These are phyloP conservation scores for Thinopyrum elongatum DNA, from an alignment of 176 grass and related monocot species.

Conservation along the genomic window DNA sequence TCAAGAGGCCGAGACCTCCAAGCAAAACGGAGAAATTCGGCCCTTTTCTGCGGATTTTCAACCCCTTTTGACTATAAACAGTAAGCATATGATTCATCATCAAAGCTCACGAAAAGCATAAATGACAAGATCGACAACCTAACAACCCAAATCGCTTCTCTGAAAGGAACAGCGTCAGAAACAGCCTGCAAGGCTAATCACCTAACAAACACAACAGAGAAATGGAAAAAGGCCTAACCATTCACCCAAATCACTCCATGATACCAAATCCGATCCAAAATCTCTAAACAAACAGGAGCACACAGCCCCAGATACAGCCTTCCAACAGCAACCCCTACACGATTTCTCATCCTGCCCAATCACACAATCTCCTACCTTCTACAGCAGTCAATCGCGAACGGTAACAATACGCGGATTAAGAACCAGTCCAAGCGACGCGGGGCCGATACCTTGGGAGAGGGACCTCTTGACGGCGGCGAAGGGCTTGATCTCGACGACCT, in stretches of 20 bases:
- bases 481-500: conserved; percentile 54
- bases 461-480: conserved; percentile 33
- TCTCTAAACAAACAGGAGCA: not conserved
- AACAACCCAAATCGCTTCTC: not conserved
- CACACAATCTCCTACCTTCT: not conserved
- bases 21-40: not conserved
- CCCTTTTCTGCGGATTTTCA: not conserved
- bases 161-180: not conserved
- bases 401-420: not conserved
- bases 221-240: not conserved
- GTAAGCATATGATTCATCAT: not conserved
- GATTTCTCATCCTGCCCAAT: not conserved
- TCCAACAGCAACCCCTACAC: not conserved
- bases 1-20: not conserved
- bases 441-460: conserved; percentile 41
- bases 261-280: not conserved
- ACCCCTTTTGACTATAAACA: not conserved
- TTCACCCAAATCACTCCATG: not conserved
- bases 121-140: not conserved
- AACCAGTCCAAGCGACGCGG: not conserved
- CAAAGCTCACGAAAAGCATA: not conserved
- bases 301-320: not conserved
- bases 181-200: not conserved
- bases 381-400: not conserved
- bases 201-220: not conserved